Percentiles rank a stretch among this genome's conserved stretches.
Conservation (phyloP, 1,139 yeast species). For the Candida sp. region DNA sequence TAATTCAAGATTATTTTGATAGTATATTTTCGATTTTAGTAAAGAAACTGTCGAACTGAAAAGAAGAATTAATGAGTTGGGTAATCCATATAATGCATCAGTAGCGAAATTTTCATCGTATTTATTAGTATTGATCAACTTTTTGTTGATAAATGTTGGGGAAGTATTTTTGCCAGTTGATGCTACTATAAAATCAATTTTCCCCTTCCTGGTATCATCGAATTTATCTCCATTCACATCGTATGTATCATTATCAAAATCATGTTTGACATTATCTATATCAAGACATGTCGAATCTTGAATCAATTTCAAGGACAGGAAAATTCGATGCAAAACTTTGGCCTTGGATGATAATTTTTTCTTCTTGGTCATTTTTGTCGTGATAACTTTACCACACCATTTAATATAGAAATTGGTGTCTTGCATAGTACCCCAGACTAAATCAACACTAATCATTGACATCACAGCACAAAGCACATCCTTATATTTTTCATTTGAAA, state of each 20-base stretch:
- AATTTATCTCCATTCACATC: constrained; percentile 41
- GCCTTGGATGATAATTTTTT: constrained; percentile 75
- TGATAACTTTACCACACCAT: constrained; percentile 74
- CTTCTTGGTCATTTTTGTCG: constrained; percentile 63
- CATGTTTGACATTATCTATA: constrained; percentile 35
- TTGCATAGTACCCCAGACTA: constrained; percentile 90
- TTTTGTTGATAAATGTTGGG: constrained; percentile 43
- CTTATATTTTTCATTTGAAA: constrained; percentile 69
- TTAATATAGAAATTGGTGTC: constrained; percentile 75
- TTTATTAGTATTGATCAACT: constrained; percentile 40
- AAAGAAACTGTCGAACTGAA: constrained; percentile 70
- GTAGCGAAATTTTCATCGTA: constrained; percentile 63
- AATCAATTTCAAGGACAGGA: constrained; percentile 68
- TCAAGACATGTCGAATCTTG: constrained; percentile 71
- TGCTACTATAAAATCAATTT: constrained; percentile 47
- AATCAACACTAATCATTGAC: constrained; percentile 86
- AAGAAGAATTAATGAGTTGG: constrained; percentile 70
- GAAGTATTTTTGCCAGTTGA: constrained; percentile 22
- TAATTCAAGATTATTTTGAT: constrained; percentile 24
- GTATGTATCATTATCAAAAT: constrained; percentile 25
- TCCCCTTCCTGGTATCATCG: constrained; percentile 24
- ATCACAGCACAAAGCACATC: constrained; percentile 82
- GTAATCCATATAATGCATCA: constrained; percentile 81
- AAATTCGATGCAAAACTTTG: constrained; percentile 70
- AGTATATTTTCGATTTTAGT: constrained; percentile 58